phyloP scores from a whole-genome alignment of 305 asterid genomes.

The Solanum aculeatissimum region DNA sequence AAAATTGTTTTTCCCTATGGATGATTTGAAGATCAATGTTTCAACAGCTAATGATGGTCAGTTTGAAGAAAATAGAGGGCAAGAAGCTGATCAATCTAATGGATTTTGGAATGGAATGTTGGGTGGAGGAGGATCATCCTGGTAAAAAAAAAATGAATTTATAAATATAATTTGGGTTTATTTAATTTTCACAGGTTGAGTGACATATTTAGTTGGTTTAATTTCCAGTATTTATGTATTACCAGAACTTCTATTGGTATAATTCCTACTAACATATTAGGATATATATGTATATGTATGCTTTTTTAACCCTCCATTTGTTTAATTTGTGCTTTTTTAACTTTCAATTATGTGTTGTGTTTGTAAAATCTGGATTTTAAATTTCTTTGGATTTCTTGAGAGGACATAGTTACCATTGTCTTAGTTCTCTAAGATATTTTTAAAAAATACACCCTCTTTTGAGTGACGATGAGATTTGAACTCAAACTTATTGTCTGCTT shows the following conservation, averaged over 20 bases:
- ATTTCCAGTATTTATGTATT: not conserved
- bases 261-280: slow-evolving; percentile 8
- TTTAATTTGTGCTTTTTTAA: not conserved
- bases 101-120: slow-evolving; percentile 34
- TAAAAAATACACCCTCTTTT: not conserved
- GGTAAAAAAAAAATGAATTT: slow-evolving; percentile 9
- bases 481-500: not conserved
- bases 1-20: slow-evolving; percentile 16
- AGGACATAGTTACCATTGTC: not conserved
- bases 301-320: not conserved
- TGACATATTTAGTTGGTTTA: not conserved
- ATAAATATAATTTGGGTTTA: not conserved
- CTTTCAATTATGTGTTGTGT: not conserved
- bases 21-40: slow-evolving; percentile 17
- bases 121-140: slow-evolving; percentile 23
- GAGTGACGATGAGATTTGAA: not conserved
- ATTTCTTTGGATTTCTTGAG: not conserved
- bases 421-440: not conserved
- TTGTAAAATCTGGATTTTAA: not conserved
- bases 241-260: not conserved
- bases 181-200: not conserved
- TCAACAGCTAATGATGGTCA: not conserved
- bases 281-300: not conserved
- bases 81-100: slow-evolving; percentile 5
- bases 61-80: slow-evolving; percentile 12